A percentile compares a stretch with the other conserved stretches of the same genome.
phyloP scores from a whole-genome alignment of 2,329 filamentous ascomycete genomes.

The Apiospora malaysiana region DNA sequence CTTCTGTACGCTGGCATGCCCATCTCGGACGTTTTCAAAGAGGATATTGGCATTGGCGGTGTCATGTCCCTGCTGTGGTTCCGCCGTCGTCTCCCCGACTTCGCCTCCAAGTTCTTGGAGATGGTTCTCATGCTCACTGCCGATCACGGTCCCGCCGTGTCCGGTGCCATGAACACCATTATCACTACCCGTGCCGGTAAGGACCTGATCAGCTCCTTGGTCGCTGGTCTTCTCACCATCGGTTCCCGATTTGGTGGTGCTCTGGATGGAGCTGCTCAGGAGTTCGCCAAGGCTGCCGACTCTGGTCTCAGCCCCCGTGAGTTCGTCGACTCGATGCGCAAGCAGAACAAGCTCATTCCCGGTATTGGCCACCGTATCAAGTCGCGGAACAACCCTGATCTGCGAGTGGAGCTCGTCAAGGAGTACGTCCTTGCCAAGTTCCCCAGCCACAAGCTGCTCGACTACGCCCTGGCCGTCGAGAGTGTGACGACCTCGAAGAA shows the following conservation, averaged over 20 bases:
- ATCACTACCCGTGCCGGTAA: slow-evolving; percentile 99
- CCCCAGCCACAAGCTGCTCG: slow-evolving; percentile 96
- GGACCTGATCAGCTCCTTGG: slow-evolving; percentile 94
- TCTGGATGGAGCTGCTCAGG: slow-evolving; percentile 94
- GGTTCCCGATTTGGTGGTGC: slow-evolving; percentile 98
- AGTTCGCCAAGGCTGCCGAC: slow-evolving; percentile 98
- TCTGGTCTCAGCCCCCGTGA: slow-evolving; percentile 98
- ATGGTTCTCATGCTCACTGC: slow-evolving; percentile 99
- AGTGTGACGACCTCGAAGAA: slow-evolving; percentile 99
- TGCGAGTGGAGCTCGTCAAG: slow-evolving; percentile 99
- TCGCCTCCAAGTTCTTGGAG: slow-evolving; percentile 98
- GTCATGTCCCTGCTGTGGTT: slow-evolving; percentile 99
- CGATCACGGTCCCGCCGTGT: slow-evolving; percentile 98
- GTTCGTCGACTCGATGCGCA: slow-evolving; percentile 98
- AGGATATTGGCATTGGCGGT: slow-evolving; percentile 99
- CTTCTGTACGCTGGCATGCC: slow-evolving; percentile 98
- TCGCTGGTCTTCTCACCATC: slow-evolving; percentile 96
- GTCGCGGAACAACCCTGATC: slow-evolving; percentile 99
- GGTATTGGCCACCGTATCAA: slow-evolving; percentile 99
- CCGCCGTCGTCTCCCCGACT: slow-evolving; percentile 93
- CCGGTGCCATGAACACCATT: slow-evolving; percentile 99
- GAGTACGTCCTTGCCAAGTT: slow-evolving; percentile 98
- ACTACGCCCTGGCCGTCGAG: slow-evolving; percentile 98
- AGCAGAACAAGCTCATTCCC: slow-evolving; percentile 99
- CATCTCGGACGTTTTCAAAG: slow-evolving; percentile 99